A percentile compares a stretch with the other conserved stretches of the same genome.
These are phyloP conservation scores for Cercospora zeae-maydis DNA, from an alignment of 2,329 filamentous ascomycete species.

Conservation along the genomic window DNA sequence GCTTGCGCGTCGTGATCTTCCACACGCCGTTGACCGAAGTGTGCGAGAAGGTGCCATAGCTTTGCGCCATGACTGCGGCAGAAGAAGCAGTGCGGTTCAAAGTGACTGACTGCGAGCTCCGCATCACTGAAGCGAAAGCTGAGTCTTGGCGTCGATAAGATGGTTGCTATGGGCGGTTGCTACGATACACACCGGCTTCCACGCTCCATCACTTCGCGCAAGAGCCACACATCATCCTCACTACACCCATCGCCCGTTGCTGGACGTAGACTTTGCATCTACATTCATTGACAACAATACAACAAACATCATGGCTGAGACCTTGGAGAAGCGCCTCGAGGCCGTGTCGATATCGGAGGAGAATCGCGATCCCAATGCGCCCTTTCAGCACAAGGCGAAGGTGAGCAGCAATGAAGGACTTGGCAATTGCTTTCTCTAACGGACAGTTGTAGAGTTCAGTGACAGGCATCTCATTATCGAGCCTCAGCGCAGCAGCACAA, in stretches of 20 bases:
- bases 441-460: constrained; percentile 42
- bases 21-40: constrained; percentile 33
- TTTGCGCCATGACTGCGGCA: constrained; percentile 16
- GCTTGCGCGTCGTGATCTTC: constrained; percentile 73
- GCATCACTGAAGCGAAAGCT: neutral
- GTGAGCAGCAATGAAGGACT: constrained; percentile 46
- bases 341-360: constrained; percentile 86
- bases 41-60: constrained; percentile 15
- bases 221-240: neutral
- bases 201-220: neutral
- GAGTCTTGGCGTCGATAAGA: constrained; percentile 8
- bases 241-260: neutral
- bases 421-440: neutral
- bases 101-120: neutral
- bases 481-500: constrained; percentile 44
- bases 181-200: neutral
- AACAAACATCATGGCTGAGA: constrained; percentile 46
- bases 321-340: constrained; percentile 85
- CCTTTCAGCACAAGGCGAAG: constrained; percentile 68
- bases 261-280: constrained; percentile 12
- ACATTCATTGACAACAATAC: constrained; percentile 23
- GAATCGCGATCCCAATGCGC: constrained; percentile 54
- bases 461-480: constrained; percentile 48
- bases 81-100: neutral
- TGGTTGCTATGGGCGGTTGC: constrained; percentile 8